Base-by-base conservation (phyloP, 1,139 yeast species). In the Hanseniaspora uvarum region DNA sequence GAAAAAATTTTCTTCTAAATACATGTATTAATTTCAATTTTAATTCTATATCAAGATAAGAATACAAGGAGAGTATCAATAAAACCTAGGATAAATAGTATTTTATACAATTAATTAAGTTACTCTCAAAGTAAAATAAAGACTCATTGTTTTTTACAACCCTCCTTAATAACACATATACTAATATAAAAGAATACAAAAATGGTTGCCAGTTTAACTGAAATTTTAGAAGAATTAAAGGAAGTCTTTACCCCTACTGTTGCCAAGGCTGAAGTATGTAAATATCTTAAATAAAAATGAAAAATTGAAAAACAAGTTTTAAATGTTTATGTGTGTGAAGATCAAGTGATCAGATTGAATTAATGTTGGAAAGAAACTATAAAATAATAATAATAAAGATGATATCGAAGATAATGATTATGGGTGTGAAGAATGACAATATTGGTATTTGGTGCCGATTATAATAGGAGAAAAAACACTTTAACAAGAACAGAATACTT, bases 241-340 rank as follows among this genome's bases (percentile, higher is more conserved):
- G 95, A 87, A 70, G 77, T 86, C 61, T 77, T 86, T 60, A 72
- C 81, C 63, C 95, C 96, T 68, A 78, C 86, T 62, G 76, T 76
- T 55, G 95, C 95, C 57, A 80, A 77, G 72, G 96, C 96, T 66
- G 96, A 86, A 68, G 89, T 53, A 53, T 53, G 55, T 53, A 80
- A 68, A 63, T 58, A 59, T 57, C n/a, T 56, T 53, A 36, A 41
- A 44, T 16, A 28, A 3, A 30, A 37, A 11, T n/a, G n/a, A n/a
- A n/a, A n/a, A n/a, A n/a, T n/a, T n/a, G n/a, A n/a, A n/a, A n/a
- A n/a, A n/a, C n/a, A n/a, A n/a, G n/a, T n/a, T n/a, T n/a, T n/a
- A n/a, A n/a, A n/a, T n/a, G n/a, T n/a, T n/a, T n/a, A n/a, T n/a
- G n/a, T n/a, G n/a, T n/a, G n/a, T n/a, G n/a, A n/a, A n/a, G n/a